Base-by-base conservation (phyloP, 164 flowering plant species). In the Platanus orientalis region DNA sequence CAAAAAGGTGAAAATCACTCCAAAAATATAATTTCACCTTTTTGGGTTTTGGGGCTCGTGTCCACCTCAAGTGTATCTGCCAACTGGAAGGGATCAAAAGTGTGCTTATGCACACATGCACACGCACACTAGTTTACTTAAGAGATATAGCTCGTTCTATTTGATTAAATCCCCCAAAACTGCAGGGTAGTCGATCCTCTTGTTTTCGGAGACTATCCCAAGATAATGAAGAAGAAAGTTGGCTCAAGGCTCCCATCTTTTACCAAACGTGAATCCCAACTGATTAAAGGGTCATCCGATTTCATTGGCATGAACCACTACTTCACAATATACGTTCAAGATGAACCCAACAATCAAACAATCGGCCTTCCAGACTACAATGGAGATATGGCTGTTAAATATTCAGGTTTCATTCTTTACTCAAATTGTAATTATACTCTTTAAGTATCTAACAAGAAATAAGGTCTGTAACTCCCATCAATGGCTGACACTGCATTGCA, bases 121-220 rank as follows among this genome's bases (percentile, higher is more conserved):
- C n/a, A n/a, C n/a, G n/a, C n/a, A n/a, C n/a, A n/a, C n/a, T n/a
- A n/a, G n/a, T n/a, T 32, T 32, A 32, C 4, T 4, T 32, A 4
- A 32, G 36, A 32, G 9, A 4, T 32, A n/a, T 9, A 32, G 36
- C 36, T 32, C 17, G 16, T 42, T 42, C 19, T 16, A 16, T 2
- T 45, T 45, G 49, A 45, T 45, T 1, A 40, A 34, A 12, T 6
- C 4, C 12, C 13, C 7, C 42, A 20, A 20, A 4, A n/a, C 26
- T 68, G 63, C 63, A 85, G 90, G 90, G 59, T 66, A 54, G 3
- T 79, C 44, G 20, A 76, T 36, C 91, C 88, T 5, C 52, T 88
- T 54, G 67, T 80, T 13, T 69, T 48, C 64, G 97, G 97, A 55
- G 89, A 82, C 54, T 88, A 90, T 65, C 93, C 91, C 0, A 45